Evolutionary conservation across 2,329 filamentous ascomycete species (phyloP), one percentile per base, ranked within the genome.

Genomic region (Hypoxylon sp.): DNA sequence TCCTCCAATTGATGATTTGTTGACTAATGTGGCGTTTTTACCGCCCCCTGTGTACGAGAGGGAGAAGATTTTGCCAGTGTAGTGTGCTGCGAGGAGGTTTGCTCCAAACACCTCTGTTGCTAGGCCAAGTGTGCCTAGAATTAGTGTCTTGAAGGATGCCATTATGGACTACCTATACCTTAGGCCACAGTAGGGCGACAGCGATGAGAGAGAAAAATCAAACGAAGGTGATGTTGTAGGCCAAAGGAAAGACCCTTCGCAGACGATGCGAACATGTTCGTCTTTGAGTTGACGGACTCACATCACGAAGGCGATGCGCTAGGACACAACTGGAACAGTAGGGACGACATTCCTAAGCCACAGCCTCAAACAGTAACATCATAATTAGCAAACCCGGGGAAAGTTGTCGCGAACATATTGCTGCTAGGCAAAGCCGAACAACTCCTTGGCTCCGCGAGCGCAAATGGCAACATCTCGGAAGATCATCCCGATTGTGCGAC

Each of bases 31-130:
- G 31, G 69, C 73, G 51, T 75, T 72, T 14, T 70, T 71, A 13
- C 68, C 73, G 33, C 73, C 66, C 3, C 64, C 66, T 0, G 73
- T 76, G 30, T 77, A 74, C 3, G 77, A 74, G 20, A 82, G 77
- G 4, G 79, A 78, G 72, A 78, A 82, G 49, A 82, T 74, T 61
- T 79, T 79, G 48, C 81, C 80, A 17, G 78, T 81, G 67, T 81
- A 82, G 62, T 82, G 81, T 2, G 81, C 80, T 31, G 76, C 81
- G 2, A 82, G 71, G 14, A 82, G 73, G 17, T 73, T 81, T 2
- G 74, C 74, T 53, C 73, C 77, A 25, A 76, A 65, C 27, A 72
- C 76, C 40, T 73, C 70, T 8, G 71, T 62, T 27, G 66, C 64
- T 14, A 78, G 48, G 42, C 68, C 58, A 17, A 77, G 70, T 10